These are phyloP conservation scores for Mycena sanguinolenta DNA, from an alignment of 768 basidiomycete species.

Conservation along the genomic window DNA sequence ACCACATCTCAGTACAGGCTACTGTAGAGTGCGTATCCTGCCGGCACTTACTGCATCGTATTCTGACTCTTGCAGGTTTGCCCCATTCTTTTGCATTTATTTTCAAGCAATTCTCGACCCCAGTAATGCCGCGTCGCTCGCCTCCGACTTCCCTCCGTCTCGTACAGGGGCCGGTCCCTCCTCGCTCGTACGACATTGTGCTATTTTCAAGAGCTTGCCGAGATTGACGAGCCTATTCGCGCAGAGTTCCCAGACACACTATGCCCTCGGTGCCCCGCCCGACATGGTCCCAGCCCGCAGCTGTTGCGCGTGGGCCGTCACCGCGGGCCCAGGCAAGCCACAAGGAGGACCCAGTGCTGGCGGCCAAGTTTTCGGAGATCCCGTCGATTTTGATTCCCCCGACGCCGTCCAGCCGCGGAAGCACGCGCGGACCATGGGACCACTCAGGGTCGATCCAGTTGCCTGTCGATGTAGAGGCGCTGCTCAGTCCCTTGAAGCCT, in stretches of 20 bases:
- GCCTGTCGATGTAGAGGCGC: slow-evolving; percentile 59
- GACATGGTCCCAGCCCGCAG: slow-evolving; percentile 53
- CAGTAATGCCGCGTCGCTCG: slow-evolving; percentile 73
- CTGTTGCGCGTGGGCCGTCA: slow-evolving; percentile 39
- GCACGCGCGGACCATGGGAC: slow-evolving; percentile 70
- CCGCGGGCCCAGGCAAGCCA: slow-evolving; percentile 39
- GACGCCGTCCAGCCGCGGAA: slow-evolving; percentile 31
- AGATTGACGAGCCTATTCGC: not conserved
- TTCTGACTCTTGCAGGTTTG: slow-evolving; percentile 12
- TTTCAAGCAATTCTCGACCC: slow-evolving; percentile 19
- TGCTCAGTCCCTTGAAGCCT: slow-evolving; percentile 63
- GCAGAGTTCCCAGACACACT: slow-evolving; percentile 69
- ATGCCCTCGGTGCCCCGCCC: slow-evolving; percentile 78
- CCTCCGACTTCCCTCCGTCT: slow-evolving; percentile 78
- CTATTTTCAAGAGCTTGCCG: slow-evolving; percentile 28
- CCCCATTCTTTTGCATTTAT: slow-evolving; percentile 4
- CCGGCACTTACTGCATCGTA: not conserved
- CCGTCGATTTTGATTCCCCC: slow-evolving; percentile 29
- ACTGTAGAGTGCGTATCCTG: slow-evolving; percentile 19
- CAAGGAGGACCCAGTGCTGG: slow-evolving; percentile 42
- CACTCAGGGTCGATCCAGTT: slow-evolving; percentile 61
- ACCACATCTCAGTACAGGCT: slow-evolving; percentile 29
- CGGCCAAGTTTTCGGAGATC: slow-evolving; percentile 37
- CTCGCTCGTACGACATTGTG: slow-evolving; percentile 55
- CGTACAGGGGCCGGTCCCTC: slow-evolving; percentile 70